Evolutionary conservation across 495 filamentous ascomycete species (phyloP).

Genomic region (Chlorociboria aeruginascens): DNA sequence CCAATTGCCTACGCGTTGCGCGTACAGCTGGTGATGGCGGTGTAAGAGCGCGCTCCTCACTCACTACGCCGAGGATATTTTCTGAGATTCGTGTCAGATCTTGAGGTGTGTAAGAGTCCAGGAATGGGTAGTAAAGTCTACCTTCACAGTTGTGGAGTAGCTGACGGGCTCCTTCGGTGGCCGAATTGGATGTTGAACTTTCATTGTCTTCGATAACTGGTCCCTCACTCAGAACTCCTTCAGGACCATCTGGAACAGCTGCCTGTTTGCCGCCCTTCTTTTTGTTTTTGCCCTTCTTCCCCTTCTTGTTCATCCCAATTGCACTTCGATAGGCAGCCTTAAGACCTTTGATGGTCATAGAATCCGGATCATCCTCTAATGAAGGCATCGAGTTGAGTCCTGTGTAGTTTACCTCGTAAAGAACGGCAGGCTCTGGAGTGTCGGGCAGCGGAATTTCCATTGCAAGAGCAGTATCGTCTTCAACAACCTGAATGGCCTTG

Average conservation of each 20-base stretch:
- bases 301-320: constrained; percentile 19
- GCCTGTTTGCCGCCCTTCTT: constrained; percentile 15
- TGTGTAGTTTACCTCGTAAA: constrained; percentile 23
- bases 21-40: constrained; percentile 24
- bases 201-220: not conserved
- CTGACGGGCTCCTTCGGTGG: constrained; percentile 1
- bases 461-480: constrained; percentile 14
- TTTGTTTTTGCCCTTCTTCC: constrained; percentile 19
- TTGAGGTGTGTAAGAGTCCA: not conserved
- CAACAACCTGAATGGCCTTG: constrained; percentile 11
- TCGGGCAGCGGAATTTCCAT: constrained; percentile 1
- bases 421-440: constrained; percentile 1
- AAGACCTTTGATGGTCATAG: constrained; percentile 11
- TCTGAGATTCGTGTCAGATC: constrained; percentile 5
- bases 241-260: not conserved
- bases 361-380: too few relatives aligned
- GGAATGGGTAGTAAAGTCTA: constrained; percentile 3
- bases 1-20: constrained; percentile 19
- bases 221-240: not conserved
- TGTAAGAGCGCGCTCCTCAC: constrained; percentile 1
- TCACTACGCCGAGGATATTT: not conserved
- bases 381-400: too few relatives aligned
- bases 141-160: constrained; percentile 3
- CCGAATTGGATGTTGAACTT: not conserved
- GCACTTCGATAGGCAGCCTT: constrained; percentile 17